Evolutionary conservation across 192 early-diverging fungal species (phyloP).

Genomic region (Bifiguratus adelaidae): DNA sequence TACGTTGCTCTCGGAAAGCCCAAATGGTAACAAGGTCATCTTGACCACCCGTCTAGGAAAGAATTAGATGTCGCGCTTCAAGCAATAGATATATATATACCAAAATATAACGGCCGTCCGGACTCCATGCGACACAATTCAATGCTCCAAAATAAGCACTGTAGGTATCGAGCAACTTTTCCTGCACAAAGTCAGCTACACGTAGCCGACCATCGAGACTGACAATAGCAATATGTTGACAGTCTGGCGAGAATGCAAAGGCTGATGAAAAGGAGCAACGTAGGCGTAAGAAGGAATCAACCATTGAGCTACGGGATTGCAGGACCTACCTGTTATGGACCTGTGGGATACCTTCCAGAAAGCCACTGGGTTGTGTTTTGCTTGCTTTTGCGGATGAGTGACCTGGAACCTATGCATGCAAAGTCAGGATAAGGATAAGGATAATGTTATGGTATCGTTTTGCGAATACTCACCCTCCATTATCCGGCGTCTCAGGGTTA

Average conservation of each 20-base stretch:
- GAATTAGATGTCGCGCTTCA: too few species aligned
- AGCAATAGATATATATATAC: too few species aligned
- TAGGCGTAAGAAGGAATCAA: not conserved
- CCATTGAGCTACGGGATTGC: not conserved
- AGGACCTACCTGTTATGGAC: constrained; percentile 14
- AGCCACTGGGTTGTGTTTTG: constrained; percentile 71
- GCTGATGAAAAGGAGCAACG: constrained; percentile 24
- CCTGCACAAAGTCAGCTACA: constrained; percentile 62
- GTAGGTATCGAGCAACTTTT: constrained; percentile 62
- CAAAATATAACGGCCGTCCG: constrained; percentile 74
- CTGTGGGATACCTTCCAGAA: constrained; percentile 77
- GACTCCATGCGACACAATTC: constrained; percentile 81
- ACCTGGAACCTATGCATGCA: constrained; percentile 36
- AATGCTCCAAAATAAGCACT: constrained; percentile 80
- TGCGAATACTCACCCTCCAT: too few species aligned
- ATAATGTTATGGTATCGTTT: not conserved
- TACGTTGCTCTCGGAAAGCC: constrained; percentile 63
- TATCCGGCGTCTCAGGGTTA: too few species aligned
- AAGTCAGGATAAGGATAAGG: not conserved
- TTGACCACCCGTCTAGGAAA: constrained; percentile 66
- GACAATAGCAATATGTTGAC: constrained; percentile 67
- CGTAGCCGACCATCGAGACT: constrained; percentile 71
- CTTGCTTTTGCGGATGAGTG: constrained; percentile 39
- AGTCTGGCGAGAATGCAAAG: constrained; percentile 79
- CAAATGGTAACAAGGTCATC: constrained; percentile 89